A percentile compares a stretch with the other conserved stretches of the same genome.
phyloP scores from a whole-genome alignment of 2,329 filamentous ascomycete species.

The Penicillium sp. region DNA sequence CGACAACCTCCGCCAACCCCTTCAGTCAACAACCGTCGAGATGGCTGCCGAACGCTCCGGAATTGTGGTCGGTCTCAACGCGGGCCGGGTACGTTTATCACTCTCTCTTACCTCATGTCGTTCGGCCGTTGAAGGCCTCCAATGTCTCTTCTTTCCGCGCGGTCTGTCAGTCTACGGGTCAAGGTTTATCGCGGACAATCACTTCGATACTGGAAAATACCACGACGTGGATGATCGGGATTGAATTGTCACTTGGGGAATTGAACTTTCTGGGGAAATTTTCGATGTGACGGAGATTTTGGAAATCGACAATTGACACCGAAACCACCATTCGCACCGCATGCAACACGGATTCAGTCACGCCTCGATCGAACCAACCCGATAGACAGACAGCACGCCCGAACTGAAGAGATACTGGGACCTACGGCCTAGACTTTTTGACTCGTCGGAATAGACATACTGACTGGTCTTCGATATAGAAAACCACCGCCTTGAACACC shows the following conservation, averaged over 20 bases:
- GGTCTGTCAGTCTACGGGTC: constrained; percentile 17
- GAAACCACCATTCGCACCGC: constrained; percentile 2
- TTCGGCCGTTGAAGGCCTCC: constrained; percentile 11
- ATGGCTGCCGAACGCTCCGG: constrained; percentile 52
- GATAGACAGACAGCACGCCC: background rate
- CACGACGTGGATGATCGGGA: background rate
- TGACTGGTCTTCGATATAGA: constrained; percentile 54
- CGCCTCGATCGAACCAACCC: background rate
- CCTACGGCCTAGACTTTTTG: background rate
- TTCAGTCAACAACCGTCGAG: constrained; percentile 40
- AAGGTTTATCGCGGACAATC: constrained; percentile 2
- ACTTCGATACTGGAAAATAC: background rate
- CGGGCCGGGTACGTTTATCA: constrained; percentile 60
- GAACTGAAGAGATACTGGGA: constrained; percentile 7
- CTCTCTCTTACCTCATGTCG: constrained; percentile 11
- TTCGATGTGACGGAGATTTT: constrained; percentile 2
- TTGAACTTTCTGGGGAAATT: background rate
- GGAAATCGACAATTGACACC: constrained; percentile 2
- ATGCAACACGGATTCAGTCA: constrained; percentile 2
- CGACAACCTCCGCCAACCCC: constrained; percentile 38
- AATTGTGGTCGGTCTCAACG: constrained; percentile 61
- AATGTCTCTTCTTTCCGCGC: constrained; percentile 17
- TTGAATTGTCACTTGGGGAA: background rate
- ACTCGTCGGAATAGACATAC: constrained; percentile 37
- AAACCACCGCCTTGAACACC: constrained; percentile 71